Evolutionary conservation across 768 basidiomycete species (phyloP), one percentile per base, ranked within the genome.

Genomic region (Arthromyces matolae): DNA sequence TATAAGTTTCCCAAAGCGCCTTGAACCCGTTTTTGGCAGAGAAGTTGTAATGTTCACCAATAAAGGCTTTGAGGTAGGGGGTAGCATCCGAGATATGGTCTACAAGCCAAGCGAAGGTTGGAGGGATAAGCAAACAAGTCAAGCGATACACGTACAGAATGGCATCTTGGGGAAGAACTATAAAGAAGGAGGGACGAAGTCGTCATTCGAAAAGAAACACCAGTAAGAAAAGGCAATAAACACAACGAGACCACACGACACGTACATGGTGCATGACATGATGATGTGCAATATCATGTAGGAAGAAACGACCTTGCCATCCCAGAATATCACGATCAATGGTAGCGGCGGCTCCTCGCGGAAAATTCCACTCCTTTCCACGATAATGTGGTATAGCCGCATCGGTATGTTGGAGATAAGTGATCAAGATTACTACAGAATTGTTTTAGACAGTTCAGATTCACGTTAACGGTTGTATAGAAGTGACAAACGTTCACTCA

Each of bases 291-390:
- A 83, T 78, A 54, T 80, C 77, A 55, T 83, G 81, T n/a, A 84
- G 65, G 70, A 83, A 83, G 69, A 83, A 83, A 18, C 77, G 71
- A 2, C 82, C 82, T 60, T 79, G 76, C 79, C 79, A 81, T 9
- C 81, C 81, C 12, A 84, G 66, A 60, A 83, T 75, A 49, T 71
- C 54, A 27, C 80, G 66, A 60, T 84, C 81, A 19, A 83, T 71
- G 1, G 82, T 83, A 3, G 79, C 75, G 23, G 78, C 77, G 22
- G 81, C 82, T 2, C 82, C 82, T 9, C 81, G 78, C 52, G 76
- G 75, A 64, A 75, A 82, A 58, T 72, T 80, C 80, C 82, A 84
- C 51, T 71, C 71, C 42, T 65, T 69, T 35, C 71, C 70, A 43
- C 81, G 77, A 58, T 81, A 84, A 53, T 81, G 79, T 2, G 80